Evolutionary conservation across 73 alveolate genomes (phyloP).

Genomic region (Tetrahymena thermophila): DNA sequence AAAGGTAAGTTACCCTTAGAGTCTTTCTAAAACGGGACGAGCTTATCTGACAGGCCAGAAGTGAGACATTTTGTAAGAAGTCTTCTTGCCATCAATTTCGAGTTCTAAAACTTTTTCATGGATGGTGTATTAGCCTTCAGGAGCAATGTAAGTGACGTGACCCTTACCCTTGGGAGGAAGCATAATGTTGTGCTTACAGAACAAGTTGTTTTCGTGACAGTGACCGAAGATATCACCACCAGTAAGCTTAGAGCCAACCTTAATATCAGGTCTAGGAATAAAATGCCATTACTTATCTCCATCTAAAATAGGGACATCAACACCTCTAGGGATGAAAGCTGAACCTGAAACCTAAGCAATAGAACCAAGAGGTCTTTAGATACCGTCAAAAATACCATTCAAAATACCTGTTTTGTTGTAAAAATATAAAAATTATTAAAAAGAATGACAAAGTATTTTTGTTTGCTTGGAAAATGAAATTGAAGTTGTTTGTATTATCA

Average conservation of each 20-base stretch:
- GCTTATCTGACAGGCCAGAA: constrained; percentile 91
- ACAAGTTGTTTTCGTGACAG: constrained; percentile 87
- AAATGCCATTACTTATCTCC: constrained; percentile 88
- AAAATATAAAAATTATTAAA: background rate
- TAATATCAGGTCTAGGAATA: constrained; percentile 73
- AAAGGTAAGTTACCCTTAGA: constrained; percentile 54
- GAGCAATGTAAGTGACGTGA: constrained; percentile 70
- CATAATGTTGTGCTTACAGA: constrained; percentile 82
- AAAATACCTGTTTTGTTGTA: constrained; percentile 59
- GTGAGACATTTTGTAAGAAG: constrained; percentile 77
- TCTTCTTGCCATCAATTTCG: constrained; percentile 78
- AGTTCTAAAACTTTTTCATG: constrained; percentile 82
- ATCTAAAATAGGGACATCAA: constrained; percentile 92
- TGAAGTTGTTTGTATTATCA: background rate
- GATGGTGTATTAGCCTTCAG: constrained; percentile 81
- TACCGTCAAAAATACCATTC: constrained; percentile 82
- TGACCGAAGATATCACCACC: constrained; percentile 98
- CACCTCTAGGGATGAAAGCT: constrained; percentile 97
- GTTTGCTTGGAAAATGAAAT: background rate
- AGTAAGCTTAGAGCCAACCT: constrained; percentile 54
- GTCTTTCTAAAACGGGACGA: constrained; percentile 79
- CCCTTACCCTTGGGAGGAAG: constrained; percentile 94
- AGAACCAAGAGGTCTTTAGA: constrained; percentile 39
- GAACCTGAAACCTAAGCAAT: constrained; percentile 36
- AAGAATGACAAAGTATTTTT: background rate